Evolutionary conservation across 257 asterid genomes (phyloP).

Genomic region (Solanum raphanifolium): DNA sequence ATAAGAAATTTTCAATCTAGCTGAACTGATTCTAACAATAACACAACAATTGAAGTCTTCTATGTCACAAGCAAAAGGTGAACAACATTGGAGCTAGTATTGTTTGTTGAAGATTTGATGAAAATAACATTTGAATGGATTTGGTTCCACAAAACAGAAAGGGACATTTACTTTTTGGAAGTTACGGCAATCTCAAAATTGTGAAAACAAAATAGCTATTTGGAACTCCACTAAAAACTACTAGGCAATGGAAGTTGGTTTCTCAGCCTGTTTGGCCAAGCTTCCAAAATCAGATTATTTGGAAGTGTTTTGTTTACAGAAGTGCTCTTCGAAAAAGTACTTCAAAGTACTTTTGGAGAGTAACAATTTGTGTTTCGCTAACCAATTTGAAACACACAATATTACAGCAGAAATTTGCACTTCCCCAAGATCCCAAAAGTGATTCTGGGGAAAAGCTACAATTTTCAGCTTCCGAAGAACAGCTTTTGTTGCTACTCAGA

Average conservation of each 20-base stretch:
- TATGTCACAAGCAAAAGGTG: neutral
- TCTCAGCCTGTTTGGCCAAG: neutral
- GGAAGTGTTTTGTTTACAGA: neutral
- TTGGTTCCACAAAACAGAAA: neutral
- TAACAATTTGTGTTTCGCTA: neutral
- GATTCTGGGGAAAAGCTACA: neutral
- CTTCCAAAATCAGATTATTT: neutral
- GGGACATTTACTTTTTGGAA: neutral
- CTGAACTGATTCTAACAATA: neutral
- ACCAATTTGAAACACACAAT: neutral
- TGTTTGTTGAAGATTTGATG: neutral
- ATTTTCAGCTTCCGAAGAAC: neutral
- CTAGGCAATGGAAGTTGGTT: neutral
- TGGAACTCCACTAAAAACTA: neutral
- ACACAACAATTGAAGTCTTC: neutral
- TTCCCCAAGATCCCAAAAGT: neutral
- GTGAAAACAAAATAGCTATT: neutral
- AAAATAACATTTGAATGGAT: neutral
- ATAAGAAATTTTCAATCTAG: neutral
- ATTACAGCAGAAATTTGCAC: neutral
- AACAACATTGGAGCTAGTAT: neutral
- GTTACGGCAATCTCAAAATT: neutral
- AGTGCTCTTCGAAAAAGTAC: neutral
- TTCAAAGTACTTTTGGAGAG: neutral
- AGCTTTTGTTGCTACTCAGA: neutral